These are phyloP conservation scores for Eucalyptus microcorys DNA, from an alignment of 345 rosid species.

Conservation along the genomic window DNA sequence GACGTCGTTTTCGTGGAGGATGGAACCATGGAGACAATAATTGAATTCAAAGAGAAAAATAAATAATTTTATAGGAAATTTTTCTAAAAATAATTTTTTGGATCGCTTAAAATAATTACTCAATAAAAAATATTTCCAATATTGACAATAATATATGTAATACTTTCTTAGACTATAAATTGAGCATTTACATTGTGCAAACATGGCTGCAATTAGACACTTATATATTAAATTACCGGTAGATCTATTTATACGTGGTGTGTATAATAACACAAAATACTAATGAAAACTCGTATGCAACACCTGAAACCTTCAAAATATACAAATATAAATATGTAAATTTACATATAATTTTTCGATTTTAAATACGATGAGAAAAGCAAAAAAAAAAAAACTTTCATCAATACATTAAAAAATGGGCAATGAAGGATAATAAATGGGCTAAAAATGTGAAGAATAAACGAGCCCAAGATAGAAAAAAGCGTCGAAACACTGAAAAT, in stretches of 20 bases:
- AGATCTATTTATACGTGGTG: not conserved
- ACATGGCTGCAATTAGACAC: not conserved
- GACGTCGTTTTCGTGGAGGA: not conserved
- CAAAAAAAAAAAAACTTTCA: not conserved
- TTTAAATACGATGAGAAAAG: not conserved
- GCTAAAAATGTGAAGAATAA: not conserved
- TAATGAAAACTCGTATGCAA: not conserved
- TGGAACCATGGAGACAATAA: not conserved
- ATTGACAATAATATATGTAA: not conserved
- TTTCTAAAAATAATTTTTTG: not conserved
- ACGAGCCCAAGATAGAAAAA: not conserved
- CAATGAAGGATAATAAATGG: not conserved
- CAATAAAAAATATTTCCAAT: too few relatives aligned
- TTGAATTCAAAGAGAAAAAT: not conserved
- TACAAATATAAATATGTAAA: not conserved
- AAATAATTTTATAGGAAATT: not conserved
- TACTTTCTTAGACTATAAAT: not conserved
- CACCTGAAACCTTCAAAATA: not conserved
- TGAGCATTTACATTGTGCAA: not conserved
- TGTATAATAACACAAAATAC: not conserved
- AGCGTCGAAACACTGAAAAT: not conserved
- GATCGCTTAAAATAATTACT: not conserved
- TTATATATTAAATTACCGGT: not conserved
- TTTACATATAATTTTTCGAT: not conserved
- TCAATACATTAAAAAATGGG: not conserved